These are phyloP conservation scores for Agapanthus africanus DNA, from an alignment of 106 monocot species.

Conservation along the genomic window DNA sequence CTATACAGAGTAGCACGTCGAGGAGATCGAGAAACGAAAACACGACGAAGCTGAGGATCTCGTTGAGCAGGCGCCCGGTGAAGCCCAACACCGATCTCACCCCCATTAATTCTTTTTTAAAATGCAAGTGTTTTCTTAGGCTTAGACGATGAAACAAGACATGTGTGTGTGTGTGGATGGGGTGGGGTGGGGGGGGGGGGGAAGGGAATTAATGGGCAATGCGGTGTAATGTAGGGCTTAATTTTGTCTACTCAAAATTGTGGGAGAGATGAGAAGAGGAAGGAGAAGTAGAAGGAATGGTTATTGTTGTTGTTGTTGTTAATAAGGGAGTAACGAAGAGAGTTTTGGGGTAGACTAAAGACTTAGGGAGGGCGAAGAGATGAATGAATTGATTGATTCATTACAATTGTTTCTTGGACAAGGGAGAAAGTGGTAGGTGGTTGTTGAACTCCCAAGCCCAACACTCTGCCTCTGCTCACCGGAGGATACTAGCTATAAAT, in stretches of 20 bases:
- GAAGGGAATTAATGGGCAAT: not conserved
- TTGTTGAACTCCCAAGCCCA: conserved; percentile 45
- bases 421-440: conserved; percentile 56
- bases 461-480: too few species aligned
- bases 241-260: too few species aligned
- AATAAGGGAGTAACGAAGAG: not conserved
- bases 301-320: not conserved
- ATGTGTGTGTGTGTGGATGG: not conserved
- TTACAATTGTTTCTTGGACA: conserved; percentile 44
- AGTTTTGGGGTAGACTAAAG: not conserved
- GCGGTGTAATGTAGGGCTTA: too few species aligned
- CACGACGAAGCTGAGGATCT: conserved; percentile 59
- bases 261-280: not conserved
- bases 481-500: too few species aligned
- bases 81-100: conserved; percentile 10
- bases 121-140: too few species aligned
- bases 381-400: conserved; percentile 49
- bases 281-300: not conserved
- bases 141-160: not conserved
- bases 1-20: conserved; percentile 72
- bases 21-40: conserved; percentile 61
- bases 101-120: not conserved
- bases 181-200: too few species aligned
- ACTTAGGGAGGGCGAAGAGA: not conserved
- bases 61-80: conserved; percentile 44